A percentile compares a stretch with the other conserved stretches of the same genome.
phyloP scores from a whole-genome alignment of 805 yeast genomes.

The Candida lessepsii region DNA sequence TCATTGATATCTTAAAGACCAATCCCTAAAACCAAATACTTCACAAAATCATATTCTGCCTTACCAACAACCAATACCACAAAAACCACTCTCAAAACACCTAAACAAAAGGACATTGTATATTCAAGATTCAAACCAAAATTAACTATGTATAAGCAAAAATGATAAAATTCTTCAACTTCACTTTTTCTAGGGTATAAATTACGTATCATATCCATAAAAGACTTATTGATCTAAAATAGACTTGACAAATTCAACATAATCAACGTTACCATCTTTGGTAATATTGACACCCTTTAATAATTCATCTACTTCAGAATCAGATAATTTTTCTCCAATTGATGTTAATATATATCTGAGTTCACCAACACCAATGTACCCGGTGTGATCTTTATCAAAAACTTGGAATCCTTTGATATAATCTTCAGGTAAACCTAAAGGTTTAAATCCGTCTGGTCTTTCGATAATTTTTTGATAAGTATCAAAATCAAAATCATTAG shows the following conservation, averaged over 20 bases:
- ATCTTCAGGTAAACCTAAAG: conserved; percentile 85
- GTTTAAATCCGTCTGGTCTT: conserved; percentile 86
- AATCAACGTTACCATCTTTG: conserved; percentile 91
- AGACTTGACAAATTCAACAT: conserved; percentile 90
- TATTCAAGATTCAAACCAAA: too few relatives aligned
- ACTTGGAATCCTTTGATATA: conserved; percentile 93
- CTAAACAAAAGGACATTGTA: too few relatives aligned
- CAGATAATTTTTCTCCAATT: conserved; percentile 89
- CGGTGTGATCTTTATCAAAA: conserved; percentile 93
- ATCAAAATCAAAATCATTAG: conserved; percentile 64
- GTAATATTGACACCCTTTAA: conserved; percentile 93
- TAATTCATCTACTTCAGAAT: conserved; percentile 91
- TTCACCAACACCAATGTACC: conserved; percentile 96
- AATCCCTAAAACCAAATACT: too few relatives aligned
- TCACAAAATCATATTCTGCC: too few relatives aligned
- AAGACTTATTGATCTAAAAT: conserved; percentile 81
- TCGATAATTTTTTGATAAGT: conserved; percentile 73
- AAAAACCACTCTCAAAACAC: too few relatives aligned
- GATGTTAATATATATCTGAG: conserved; percentile 91
- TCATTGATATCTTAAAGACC: too few relatives aligned
- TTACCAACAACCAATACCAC: too few relatives aligned
- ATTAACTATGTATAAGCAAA: too few relatives aligned
- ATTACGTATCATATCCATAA: too few relatives aligned
- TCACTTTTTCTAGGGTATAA: too few relatives aligned
- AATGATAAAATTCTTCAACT: too few relatives aligned